These are phyloP conservation scores for Clitopilus hobsonii DNA, from an alignment of 768 basidiomycete genomes.

Conservation along the genomic window DNA sequence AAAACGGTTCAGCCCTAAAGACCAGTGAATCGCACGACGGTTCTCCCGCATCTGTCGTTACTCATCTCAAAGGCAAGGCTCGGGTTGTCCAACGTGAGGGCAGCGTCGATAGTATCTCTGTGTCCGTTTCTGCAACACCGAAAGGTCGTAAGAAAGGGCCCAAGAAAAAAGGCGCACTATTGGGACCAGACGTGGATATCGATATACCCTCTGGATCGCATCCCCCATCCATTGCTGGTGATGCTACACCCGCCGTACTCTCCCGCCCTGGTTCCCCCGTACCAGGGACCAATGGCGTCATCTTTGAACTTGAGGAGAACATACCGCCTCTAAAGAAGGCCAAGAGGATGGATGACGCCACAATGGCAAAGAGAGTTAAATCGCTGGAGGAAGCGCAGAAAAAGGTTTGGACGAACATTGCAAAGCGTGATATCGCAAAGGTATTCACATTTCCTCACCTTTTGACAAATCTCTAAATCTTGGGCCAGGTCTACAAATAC, in stretches of 20 bases:
- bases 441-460: conserved; percentile 28
- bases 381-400: conserved; percentile 78
- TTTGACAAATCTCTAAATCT: conserved; percentile 4
- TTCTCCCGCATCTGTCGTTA: conserved; percentile 18
- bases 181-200: conserved; percentile 45
- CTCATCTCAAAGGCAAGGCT: conserved; percentile 47
- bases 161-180: conserved; percentile 51
- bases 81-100: conserved; percentile 48
- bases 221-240: conserved; percentile 60
- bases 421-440: conserved; percentile 78
- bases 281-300: conserved; percentile 49
- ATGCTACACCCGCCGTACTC: conserved; percentile 55
- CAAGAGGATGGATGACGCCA: conserved; percentile 69
- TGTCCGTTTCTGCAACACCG: conserved; percentile 35
- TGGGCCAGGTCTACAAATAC: conserved; percentile 71
- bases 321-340: conserved; percentile 72
- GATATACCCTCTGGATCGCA: conserved; percentile 43
- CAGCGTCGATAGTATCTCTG: conserved; percentile 54
- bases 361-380: conserved; percentile 72
- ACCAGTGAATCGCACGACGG: conserved; percentile 34
- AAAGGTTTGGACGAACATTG: conserved; percentile 90
- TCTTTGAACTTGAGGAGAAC: conserved; percentile 68
- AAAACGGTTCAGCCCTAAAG: conserved; percentile 28
- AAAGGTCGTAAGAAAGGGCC: conserved; percentile 55
- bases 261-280: conserved; percentile 72